These are phyloP conservation scores for Xylaria polymorpha DNA, from an alignment of 2,329 filamentous ascomycete species.

Conservation along the genomic window DNA sequence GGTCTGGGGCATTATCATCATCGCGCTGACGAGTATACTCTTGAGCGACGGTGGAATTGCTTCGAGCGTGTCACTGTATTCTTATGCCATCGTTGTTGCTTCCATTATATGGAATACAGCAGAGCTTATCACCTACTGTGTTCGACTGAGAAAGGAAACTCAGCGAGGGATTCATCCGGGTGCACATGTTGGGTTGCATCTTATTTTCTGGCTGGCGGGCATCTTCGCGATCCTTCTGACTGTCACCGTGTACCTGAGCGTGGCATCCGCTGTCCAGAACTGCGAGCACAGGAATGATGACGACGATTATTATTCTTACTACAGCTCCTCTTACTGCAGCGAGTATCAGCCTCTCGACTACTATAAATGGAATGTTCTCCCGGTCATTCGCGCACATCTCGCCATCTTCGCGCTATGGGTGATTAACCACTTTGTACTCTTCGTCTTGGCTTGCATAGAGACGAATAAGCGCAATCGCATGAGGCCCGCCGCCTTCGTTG, in stretches of 20 bases:
- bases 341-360: conserved; percentile 22
- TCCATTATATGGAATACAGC: conserved; percentile 48
- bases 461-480: conserved; percentile 47
- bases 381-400: conserved; percentile 65
- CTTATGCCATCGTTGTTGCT: conserved; percentile 42
- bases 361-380: conserved; percentile 37
- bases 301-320: conserved; percentile 26
- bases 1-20: conserved; percentile 42
- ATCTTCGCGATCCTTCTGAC: conserved; percentile 42
- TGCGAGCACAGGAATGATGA: conserved; percentile 31
- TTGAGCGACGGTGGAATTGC: conserved; percentile 26
- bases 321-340: conserved; percentile 37
- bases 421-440: conserved; percentile 85
- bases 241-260: conserved; percentile 24
- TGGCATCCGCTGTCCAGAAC: neutral
- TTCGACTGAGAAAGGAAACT: conserved; percentile 40
- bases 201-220: conserved; percentile 47
- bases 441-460: conserved; percentile 58
- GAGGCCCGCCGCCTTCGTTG: conserved; percentile 39
- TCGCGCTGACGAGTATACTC: conserved; percentile 44
- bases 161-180: conserved; percentile 50
- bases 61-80: conserved; percentile 32
- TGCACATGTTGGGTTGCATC: conserved; percentile 48
- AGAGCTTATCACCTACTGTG: conserved; percentile 47
- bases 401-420: conserved; percentile 80